A percentile compares a stretch with the other conserved stretches of the same genome.
phyloP scores from a whole-genome alignment of 176 grass and related monocot species.

The Ensete ventricosum region DNA sequence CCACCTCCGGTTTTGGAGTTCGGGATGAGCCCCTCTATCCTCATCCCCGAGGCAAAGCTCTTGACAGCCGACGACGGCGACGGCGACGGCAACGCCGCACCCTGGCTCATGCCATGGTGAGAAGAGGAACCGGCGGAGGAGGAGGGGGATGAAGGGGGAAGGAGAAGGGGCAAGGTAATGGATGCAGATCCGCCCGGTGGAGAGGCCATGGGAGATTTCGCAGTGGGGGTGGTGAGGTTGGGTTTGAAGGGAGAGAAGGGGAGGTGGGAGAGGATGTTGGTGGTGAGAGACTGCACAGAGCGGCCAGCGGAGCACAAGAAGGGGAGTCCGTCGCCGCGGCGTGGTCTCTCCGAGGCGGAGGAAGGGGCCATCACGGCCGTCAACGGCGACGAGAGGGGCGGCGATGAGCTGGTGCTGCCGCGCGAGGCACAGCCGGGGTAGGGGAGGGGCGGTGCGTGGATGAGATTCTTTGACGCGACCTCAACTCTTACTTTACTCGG shows the following conservation, averaged over 20 bases:
- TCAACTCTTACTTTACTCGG: not conserved
- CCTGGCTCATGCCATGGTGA: not conserved
- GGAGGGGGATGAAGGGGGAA: slow-evolving; percentile 1
- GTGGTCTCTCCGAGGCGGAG: not conserved
- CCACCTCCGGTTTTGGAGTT: slow-evolving; percentile 31
- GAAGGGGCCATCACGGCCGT: not conserved
- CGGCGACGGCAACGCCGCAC: not conserved
- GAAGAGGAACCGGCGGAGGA: slow-evolving; percentile 8
- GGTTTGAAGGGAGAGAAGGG: slow-evolving; percentile 7
- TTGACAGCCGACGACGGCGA: slow-evolving; percentile 15
- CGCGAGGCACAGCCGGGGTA: not conserved
- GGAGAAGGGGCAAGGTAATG: slow-evolving; percentile 7
- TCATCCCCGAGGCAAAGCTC: slow-evolving; percentile 28
- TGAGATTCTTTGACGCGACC: not conserved
- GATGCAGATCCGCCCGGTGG: not conserved
- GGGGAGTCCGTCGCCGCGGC: not conserved
- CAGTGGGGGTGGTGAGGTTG: not conserved
- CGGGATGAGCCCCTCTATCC: slow-evolving; percentile 32
- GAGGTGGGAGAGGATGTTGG: slow-evolving; percentile 24
- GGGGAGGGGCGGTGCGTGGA: not conserved
- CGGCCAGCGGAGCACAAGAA: not conserved
- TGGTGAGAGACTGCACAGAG: slow-evolving; percentile 25
- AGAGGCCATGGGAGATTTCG: not conserved
- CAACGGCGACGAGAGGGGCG: not conserved
- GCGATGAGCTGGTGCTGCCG: not conserved